Evolutionary conservation across 306 rosid species (phyloP), one percentile per base, ranked within the genome.

Genomic region (Trifolium fragiferum): DNA sequence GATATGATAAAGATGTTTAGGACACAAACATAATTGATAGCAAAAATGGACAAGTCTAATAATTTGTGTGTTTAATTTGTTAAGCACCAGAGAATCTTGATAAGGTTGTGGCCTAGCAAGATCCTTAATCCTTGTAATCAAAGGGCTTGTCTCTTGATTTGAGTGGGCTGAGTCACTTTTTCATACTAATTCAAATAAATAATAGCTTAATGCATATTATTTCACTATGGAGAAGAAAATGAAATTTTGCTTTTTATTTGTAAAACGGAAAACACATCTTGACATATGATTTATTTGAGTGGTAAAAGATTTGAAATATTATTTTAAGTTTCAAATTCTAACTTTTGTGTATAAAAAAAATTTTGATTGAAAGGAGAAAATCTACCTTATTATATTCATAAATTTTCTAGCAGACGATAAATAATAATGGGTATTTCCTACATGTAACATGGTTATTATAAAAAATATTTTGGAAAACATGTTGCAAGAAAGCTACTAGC

Each of bases 1-100:
- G 58, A 68, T 73, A 62, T 65, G 89, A 90, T 84, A 87, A 84
- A 64, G 90, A 90, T 77, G 96, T 79, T 81, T 61, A 70, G 66
- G 74, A 78, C 66, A 66, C 70, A 76, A 73, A 80, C 62, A 73
- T 53, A 72, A 64, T 80, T 68, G 80, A 80, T 46, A 50, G 68
- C 30, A 70, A 74, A 84, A 84, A 77, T 58, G 20, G 85, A 84
- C 82, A 63, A 77, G 44, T 63, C 73, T 38, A 50, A 73, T 54
- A 49, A 76, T 70, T 49, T 60, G 66, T 58, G 63, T 57, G 9
- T 23, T 57, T 55, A 13, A 12, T 73, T 68, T 50, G 51, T 73
- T 76, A 60, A 59, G 57, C 75, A 74, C 83, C 75, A 69, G 40
- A 70, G 72, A 81, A 25, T 47, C 44, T 77, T 74, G 87, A 81